Evolutionary conservation across 2,329 filamentous ascomycete genomes (phyloP), one percentile per base, ranked within the genome.

Genomic region (Nemania serpens): DNA sequence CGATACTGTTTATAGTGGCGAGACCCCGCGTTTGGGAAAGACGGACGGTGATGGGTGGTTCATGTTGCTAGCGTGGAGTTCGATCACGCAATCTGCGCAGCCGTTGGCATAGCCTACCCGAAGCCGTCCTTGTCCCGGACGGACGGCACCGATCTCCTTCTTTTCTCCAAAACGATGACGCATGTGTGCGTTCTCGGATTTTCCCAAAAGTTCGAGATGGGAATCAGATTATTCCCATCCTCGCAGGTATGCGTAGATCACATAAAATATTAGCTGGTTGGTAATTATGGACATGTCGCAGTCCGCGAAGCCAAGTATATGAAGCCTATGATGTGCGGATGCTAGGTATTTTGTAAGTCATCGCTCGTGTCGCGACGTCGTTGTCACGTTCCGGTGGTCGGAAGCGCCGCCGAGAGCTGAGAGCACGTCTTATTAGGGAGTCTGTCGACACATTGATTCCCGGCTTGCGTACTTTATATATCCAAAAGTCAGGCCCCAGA

Each of bases 41-140:
- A 57, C 58, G 61, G 20, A 17, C 54, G 67, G 58, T 51, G 63
- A 58, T 58, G 63, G 58, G 55, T 52, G 48, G 62, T 57, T 53
- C 55, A 72, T 69, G 69, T 69, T 69, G 70, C 66, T 70, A 70
- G 61, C 62, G 67, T 67, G 66, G 66, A 68, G 69, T 61, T 67
- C 51, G 61, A 72, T 72, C 68, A 70, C 70, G 70, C 66, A 68
- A 72, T 72, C 15, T 47, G 61, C 51, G 54, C 60, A 60, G 43
- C 48, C 22, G 47, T 58, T 41, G 36, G n/a, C 37, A 52, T 34
- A 46, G 52, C 51, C 45, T 47, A 39, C 52, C 42, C 33, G 34
- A 18, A 17, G 34, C 37, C 33, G 25, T 29, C 39, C 25, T 7
- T 4, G 25, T 7, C 25, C 53, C 17, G 34, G 55, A 25, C 22